Base-by-base conservation (phyloP, 2,329 filamentous ascomycete genomes). In the Penicillium crustosum region DNA sequence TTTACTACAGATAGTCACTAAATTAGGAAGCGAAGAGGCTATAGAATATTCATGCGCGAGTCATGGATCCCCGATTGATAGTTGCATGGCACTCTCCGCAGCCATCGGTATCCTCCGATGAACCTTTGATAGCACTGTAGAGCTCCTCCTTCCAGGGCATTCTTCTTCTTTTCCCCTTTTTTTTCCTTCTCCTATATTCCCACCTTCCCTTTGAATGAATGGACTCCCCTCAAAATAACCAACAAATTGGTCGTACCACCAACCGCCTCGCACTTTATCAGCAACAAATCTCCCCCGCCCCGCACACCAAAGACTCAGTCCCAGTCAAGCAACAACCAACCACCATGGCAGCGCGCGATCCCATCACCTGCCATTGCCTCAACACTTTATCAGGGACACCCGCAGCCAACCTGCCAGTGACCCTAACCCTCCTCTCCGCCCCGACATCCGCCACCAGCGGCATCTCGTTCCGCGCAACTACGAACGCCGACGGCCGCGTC, bases 351-450 rank as follows among this genome's bases (percentile, higher is more conserved):
- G 57, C 63, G 58, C 75, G 74, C 65, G 76, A 79, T 57, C 78
- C 78, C 23, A 80, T 81, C 59, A 81, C 79, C 60, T 81, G 78
- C 59, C 79, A 81, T 61, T 76, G 78, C 54, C 78, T 84, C 49
- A 81, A 82, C 65, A 79, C 77, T 35, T 66, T 79, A 50, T 77
- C 77, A 47, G 76, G 77, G 48, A 77, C 76, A 10, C 75, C 78
- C 10, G 76, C 75, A 21, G 73, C 76, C 1, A 69, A 76, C 25
- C 73, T 84, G 21, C 77, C 78, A 31, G 82, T 83, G 63, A 78
- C 76, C 0, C 74, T 82, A 35, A 78, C 78, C 3, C 76, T 84
- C 50, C 77, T 97, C 66, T 88, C 27, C 78, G 90, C 49, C 75
- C 78, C 60, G 19, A 47, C 65, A 44, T 66, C 60, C 49, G 57